Evolutionary conservation across 306 rosid genomes (phyloP).

Genomic region (Mimosa bimucronata): DNA sequence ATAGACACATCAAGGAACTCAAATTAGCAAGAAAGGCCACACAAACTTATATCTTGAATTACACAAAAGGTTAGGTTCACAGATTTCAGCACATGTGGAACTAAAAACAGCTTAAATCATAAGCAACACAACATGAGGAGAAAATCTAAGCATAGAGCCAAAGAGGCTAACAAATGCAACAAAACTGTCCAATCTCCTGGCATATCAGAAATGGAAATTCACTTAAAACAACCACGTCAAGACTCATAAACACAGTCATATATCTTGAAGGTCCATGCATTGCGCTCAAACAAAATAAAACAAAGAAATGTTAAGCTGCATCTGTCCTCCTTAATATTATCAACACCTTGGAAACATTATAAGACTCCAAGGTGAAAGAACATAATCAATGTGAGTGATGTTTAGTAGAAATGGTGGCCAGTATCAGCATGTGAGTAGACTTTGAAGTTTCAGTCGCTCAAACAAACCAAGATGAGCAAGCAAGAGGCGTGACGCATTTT

Average conservation of each 20-base stretch:
- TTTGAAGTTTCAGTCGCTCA: conserved; percentile 1
- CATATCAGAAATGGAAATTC: neutral
- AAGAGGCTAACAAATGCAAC: no score
- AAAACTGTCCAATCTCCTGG: no score
- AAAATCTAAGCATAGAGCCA: no score
- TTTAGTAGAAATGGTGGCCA: neutral
- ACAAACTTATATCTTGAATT: no score
- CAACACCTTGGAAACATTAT: neutral
- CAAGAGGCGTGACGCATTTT: neutral
- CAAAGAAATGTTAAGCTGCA: neutral
- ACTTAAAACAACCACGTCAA: neutral
- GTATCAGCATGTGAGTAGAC: neutral
- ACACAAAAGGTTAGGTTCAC: no score
- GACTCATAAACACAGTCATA: neutral
- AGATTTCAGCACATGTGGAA: no score
- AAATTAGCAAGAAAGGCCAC: no score
- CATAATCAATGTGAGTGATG: neutral
- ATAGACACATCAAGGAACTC: no score
- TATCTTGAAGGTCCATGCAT: neutral
- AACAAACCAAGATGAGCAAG: neutral
- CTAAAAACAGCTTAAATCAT: no score
- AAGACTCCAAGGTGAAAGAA: neutral
- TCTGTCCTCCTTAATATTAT: no score
- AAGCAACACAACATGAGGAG: no score
- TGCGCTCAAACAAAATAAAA: neutral